These are phyloP conservation scores for Nemania serpens DNA, from an alignment of 2,329 filamentous ascomycete species.

Conservation along the genomic window DNA sequence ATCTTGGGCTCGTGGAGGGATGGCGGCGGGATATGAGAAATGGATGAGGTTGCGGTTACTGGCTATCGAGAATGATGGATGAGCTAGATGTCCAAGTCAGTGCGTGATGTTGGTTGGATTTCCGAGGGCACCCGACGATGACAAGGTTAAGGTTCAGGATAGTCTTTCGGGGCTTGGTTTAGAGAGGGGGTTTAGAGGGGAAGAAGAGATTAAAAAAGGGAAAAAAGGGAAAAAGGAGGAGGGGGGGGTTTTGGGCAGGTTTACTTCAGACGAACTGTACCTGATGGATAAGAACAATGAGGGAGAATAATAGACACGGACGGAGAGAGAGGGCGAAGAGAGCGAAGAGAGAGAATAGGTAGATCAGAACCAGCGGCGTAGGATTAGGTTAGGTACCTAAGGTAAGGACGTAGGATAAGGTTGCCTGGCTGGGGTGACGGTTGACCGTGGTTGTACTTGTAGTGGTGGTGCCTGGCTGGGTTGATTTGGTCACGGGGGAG, in stretches of 20 bases:
- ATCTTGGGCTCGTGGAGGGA: constrained; percentile 61
- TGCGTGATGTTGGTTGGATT: not conserved
- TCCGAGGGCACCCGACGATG: not conserved
- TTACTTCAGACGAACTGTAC: too few relatives aligned
- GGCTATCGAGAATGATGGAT: constrained; percentile 7
- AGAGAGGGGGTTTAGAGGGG: not conserved
- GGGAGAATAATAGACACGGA: not conserved
- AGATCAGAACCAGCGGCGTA: too few relatives aligned
- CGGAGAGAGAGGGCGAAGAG: constrained; percentile 5
- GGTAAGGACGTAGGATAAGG: too few relatives aligned
- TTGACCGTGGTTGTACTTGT: too few relatives aligned
- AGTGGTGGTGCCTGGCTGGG: not conserved
- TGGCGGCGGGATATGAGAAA: constrained; percentile 25
- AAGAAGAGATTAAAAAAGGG: constrained; percentile 24
- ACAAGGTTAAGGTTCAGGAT: not conserved
- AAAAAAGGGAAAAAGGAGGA: not conserved
- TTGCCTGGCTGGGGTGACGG: not conserved
- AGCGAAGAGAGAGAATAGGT: too few relatives aligned
- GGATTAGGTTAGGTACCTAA: not conserved
- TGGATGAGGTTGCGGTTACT: constrained; percentile 11
- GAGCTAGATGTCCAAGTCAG: constrained; percentile 10
- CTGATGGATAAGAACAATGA: too few relatives aligned
- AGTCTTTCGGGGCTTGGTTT: not conserved
- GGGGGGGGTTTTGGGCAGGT: not conserved
- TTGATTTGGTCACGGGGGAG: not conserved